A percentile compares a stretch with the other conserved stretches of the same genome.
These are phyloP conservation scores for Thalassiosira gravida DNA, from an alignment of 352 stramenopile species.

Conservation along the genomic window DNA sequence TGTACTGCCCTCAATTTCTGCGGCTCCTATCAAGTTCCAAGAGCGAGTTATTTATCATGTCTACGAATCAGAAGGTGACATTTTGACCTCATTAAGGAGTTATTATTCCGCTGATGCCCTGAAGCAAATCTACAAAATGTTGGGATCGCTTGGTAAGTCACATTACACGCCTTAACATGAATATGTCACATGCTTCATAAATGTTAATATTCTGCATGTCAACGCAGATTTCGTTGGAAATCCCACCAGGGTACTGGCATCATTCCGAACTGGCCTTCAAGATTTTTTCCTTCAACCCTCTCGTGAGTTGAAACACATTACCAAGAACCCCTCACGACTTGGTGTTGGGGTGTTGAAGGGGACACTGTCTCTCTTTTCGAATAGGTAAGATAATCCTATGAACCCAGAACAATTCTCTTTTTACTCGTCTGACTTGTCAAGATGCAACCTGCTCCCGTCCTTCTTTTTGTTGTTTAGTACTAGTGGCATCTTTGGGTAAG, in stretches of 20 bases:
- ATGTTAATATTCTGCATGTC: background rate
- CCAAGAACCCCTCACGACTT: slow-evolving; percentile 77
- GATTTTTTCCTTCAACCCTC: slow-evolving; percentile 84
- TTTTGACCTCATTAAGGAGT: slow-evolving; percentile 70
- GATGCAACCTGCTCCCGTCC: too few relatives aligned
- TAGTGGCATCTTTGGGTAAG: slow-evolving; percentile 85
- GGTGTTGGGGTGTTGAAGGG: slow-evolving; percentile 84
- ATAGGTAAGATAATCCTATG: too few relatives aligned
- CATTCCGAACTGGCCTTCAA: slow-evolving; percentile 78
- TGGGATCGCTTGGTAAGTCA: slow-evolving; percentile 73
- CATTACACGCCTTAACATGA: background rate
- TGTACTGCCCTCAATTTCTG: slow-evolving; percentile 81
- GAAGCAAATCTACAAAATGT: slow-evolving; percentile 85
- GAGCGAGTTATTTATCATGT: slow-evolving; percentile 76
- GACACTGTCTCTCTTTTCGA: slow-evolving; percentile 83
- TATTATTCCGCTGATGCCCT: slow-evolving; percentile 79
- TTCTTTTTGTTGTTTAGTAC: too few relatives aligned
- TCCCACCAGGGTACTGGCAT: slow-evolving; percentile 81
- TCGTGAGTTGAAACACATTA: slow-evolving; percentile 75
- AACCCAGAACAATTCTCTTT: too few relatives aligned
- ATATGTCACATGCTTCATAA: background rate
- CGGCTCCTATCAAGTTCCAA: slow-evolving; percentile 79
- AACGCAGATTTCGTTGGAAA: slow-evolving; percentile 84
- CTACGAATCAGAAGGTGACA: slow-evolving; percentile 80
- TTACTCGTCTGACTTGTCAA: too few relatives aligned